These are phyloP conservation scores for Aspergillus luchuensis DNA, from an alignment of 2,329 filamentous ascomycete species.

Conservation along the genomic window DNA sequence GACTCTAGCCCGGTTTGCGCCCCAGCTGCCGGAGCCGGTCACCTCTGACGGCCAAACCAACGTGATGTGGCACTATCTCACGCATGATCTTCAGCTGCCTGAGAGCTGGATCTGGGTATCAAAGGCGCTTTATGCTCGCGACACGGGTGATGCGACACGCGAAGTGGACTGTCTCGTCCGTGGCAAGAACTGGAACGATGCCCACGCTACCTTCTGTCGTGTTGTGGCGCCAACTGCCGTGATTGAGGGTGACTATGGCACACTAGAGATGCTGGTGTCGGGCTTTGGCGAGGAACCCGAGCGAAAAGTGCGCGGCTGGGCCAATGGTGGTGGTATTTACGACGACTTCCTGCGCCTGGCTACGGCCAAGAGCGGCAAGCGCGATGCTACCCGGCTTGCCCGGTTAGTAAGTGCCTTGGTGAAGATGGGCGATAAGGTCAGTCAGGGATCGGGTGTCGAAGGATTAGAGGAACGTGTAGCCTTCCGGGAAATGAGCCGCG, in stretches of 20 bases:
- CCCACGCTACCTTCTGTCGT: conserved; percentile 78
- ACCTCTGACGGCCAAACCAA: conserved; percentile 46
- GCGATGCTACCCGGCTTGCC: conserved; percentile 45
- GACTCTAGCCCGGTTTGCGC: conserved; percentile 72
- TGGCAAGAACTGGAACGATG: conserved; percentile 74
- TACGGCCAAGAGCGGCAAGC: conserved; percentile 40
- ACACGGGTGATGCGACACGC: conserved; percentile 65
- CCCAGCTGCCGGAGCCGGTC: conserved; percentile 61
- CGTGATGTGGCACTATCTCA: conserved; percentile 61
- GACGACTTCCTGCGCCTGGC: conserved; percentile 60
- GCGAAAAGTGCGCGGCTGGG: conserved; percentile 70
- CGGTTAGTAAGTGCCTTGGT: conserved; percentile 53
- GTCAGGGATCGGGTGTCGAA: conserved; percentile 55
- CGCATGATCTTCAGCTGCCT: conserved; percentile 69
- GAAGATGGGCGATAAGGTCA: conserved; percentile 42
- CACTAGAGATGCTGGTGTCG: conserved; percentile 67
- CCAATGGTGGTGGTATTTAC: conserved; percentile 78
- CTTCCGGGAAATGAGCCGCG: conserved; percentile 76
- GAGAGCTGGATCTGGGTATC: conserved; percentile 81
- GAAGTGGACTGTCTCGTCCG: conserved; percentile 81
- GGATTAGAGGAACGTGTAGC: conserved; percentile 67
- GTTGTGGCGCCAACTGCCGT: conserved; percentile 80
- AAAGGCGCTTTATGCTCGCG: conserved; percentile 78
- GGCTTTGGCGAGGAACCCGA: conserved; percentile 67
- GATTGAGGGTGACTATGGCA: conserved; percentile 76